Evolutionary conservation across 208 protist species (phyloP).

Genomic region (Leishmania amazonensis): DNA sequence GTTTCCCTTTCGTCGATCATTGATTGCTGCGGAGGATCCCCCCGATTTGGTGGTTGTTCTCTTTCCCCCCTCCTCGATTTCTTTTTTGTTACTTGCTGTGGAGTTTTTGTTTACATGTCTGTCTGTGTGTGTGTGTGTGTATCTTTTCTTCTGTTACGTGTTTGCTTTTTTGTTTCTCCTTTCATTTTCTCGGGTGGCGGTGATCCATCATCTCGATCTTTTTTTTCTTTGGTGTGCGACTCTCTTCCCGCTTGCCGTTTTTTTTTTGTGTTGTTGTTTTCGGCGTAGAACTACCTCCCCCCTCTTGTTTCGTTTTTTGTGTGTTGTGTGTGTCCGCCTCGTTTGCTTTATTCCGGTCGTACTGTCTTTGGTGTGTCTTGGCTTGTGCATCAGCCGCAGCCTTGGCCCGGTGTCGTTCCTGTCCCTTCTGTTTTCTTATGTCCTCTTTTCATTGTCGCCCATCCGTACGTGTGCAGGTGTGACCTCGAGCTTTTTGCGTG

Average conservation of each 20-base stretch:
- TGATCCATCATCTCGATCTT: no score
- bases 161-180: no score
- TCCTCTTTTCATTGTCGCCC: neutral
- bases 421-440: neutral
- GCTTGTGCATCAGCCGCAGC: neutral
- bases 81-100: neutral
- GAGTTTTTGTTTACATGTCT: no score
- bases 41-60: no score
- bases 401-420: neutral
- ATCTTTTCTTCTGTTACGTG: no score
- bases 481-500: neutral
- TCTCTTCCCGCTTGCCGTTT: no score
- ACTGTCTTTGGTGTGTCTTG: neutral
- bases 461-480: neutral
- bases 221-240: no score
- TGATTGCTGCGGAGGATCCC: no score
- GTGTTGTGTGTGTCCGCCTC: neutral
- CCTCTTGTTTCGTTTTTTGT: slow-evolving; percentile 4
- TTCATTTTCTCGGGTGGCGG: no score
- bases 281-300: neutral
- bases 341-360: neutral
- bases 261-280: neutral
- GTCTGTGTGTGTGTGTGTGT: neutral
- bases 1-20: no score
- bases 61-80: neutral